phyloP scores from a whole-genome alignment of 164 flowering plant genomes.

The Sedum album region DNA sequence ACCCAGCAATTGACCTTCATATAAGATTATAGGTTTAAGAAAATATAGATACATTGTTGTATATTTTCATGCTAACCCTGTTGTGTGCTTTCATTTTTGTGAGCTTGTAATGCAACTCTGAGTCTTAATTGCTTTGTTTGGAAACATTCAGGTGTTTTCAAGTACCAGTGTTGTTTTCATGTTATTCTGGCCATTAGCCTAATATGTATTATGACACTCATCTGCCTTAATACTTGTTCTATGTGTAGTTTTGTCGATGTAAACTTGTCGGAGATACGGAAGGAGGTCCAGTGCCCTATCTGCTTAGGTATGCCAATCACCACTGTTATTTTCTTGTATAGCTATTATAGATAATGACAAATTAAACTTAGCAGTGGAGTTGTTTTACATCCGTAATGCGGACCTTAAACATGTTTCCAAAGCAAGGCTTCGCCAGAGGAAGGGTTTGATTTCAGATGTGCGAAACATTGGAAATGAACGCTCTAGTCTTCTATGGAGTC shows the following conservation, averaged over 20 bases:
- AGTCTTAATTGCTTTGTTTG: not conserved
- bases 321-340: not conserved
- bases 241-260: slow-evolving; percentile 20
- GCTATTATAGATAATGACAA: not conserved
- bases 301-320: slow-evolving; percentile 28
- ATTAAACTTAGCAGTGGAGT: not conserved
- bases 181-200: not conserved
- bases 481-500: not conserved
- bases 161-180: not conserved
- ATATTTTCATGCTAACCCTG: slow-evolving; percentile 36
- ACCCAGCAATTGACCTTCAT: not conserved
- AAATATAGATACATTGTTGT: not conserved
- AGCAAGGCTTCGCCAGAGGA: not conserved
- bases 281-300: slow-evolving; percentile 48
- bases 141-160: not conserved
- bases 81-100: not conserved
- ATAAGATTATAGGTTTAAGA: not conserved
- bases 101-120: not conserved
- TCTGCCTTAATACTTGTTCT: not conserved
- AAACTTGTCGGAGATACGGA: slow-evolving; percentile 67
- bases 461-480: not conserved
- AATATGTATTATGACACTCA: not conserved
- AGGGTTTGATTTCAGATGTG: not conserved
- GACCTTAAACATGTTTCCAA: no score
- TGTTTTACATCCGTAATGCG: not conserved